These are phyloP conservation scores for Leptographium galeiforme DNA, from an alignment of 2,329 filamentous ascomycete species.

Conservation along the genomic window DNA sequence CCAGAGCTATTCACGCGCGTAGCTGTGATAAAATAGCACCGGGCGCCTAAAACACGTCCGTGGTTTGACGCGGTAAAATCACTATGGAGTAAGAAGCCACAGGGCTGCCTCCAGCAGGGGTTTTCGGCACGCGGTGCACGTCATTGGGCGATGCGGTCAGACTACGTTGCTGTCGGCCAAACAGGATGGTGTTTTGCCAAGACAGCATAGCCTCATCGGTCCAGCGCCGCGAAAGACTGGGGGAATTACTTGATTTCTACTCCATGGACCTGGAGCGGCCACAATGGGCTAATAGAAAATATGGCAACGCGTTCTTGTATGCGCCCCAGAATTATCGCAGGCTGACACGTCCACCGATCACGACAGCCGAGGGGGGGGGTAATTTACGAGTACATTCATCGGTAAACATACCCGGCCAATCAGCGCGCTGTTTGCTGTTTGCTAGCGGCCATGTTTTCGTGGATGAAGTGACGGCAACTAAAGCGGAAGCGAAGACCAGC, in stretches of 20 bases:
- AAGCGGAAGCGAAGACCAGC: neutral
- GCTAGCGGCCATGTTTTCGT: neutral
- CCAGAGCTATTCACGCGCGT: neutral
- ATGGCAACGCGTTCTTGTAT: no score
- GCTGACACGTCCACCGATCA: no score
- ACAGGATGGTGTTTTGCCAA: neutral
- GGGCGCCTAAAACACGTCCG: constrained; percentile 8
- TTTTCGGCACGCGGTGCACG: neutral
- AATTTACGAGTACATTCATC: no score
- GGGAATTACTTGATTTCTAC: no score
- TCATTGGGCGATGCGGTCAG: neutral
- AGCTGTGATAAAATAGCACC: neutral
- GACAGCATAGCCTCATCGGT: neutral
- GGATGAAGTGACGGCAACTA: neutral
- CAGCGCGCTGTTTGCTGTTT: no score
- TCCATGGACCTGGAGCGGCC: no score
- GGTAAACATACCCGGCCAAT: no score
- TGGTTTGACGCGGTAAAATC: constrained; percentile 10
- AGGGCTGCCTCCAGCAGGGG: neutral
- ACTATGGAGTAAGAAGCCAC: neutral
- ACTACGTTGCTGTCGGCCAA: neutral
- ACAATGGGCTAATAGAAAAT: no score
- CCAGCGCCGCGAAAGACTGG: neutral
- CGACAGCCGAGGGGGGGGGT: no score
- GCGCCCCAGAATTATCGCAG: no score